Percentiles rank a stretch among this genome's conserved stretches.
These are phyloP conservation scores for Elongisporangium anandrum DNA, from an alignment of 352 stramenopile species.

Conservation along the genomic window DNA sequence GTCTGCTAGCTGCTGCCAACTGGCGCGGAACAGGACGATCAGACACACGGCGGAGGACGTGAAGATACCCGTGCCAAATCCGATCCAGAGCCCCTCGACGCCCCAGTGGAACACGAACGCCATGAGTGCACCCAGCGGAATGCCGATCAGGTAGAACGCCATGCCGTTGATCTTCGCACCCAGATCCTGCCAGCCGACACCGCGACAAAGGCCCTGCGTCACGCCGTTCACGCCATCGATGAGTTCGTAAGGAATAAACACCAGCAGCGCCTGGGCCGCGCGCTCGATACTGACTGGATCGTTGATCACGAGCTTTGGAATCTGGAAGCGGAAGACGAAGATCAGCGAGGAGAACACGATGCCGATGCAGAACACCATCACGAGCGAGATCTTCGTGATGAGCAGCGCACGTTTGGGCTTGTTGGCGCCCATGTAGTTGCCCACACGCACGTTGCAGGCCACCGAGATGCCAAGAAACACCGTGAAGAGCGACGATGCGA, in stretches of 20 bases:
- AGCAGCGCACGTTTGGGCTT: conserved; percentile 57
- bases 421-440: conserved; percentile 78
- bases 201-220: conserved; percentile 77
- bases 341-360: conserved; percentile 31
- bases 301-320: conserved; percentile 51
- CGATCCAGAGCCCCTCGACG: conserved; percentile 78
- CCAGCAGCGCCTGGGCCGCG: conserved; percentile 45
- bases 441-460: conserved; percentile 71
- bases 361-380: conserved; percentile 32
- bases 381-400: conserved; percentile 39
- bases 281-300: conserved; percentile 39
- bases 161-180: conserved; percentile 72
- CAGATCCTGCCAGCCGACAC: conserved; percentile 57
- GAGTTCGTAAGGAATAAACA: conserved; percentile 71
- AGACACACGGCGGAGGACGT: conserved; percentile 35
- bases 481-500: conserved; percentile 61
- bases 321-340: conserved; percentile 36
- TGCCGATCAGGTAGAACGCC: conserved; percentile 75
- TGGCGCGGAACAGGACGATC: conserved; percentile 43
- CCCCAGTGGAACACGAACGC: conserved; percentile 41
- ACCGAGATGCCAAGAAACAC: conserved; percentile 65
- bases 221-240: conserved; percentile 73
- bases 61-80: conserved; percentile 50
- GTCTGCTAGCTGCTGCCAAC: conserved; percentile 52
- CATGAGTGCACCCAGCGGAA: conserved; percentile 60